These are phyloP conservation scores for Fusarium mangiferae DNA, from an alignment of 2,329 filamentous ascomycete species.

Conservation along the genomic window DNA sequence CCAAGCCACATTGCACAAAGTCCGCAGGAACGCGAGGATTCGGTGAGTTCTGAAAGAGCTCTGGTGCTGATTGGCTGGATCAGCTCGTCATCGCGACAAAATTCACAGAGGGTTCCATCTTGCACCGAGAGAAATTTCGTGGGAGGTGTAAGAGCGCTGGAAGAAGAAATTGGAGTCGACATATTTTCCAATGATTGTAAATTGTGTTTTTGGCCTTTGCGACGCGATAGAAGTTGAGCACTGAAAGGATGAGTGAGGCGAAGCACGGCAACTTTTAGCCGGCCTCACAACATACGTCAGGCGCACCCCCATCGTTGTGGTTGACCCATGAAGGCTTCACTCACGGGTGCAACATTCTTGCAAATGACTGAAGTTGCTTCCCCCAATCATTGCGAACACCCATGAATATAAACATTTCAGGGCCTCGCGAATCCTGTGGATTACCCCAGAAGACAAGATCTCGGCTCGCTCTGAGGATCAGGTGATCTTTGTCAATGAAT, in stretches of 20 bases:
- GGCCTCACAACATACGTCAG: background rate
- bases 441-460: background rate
- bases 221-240: background rate
- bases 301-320: background rate
- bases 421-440: background rate
- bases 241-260: background rate
- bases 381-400: conserved; percentile 1
- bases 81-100: background rate
- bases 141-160: no score
- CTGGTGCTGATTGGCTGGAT: background rate
- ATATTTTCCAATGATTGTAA: background rate
- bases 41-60: background rate
- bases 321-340: no score
- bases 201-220: background rate
- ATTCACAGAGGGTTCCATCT: conserved; percentile 6
- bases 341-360: background rate
- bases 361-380: background rate
- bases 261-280: background rate
- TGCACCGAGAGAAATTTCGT: background rate
- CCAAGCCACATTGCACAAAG: conserved; percentile 11
- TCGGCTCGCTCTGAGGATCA: background rate
- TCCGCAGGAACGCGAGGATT: background rate
- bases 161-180: background rate
- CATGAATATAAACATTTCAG: conserved; percentile 1
- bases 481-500: background rate